Base-by-base conservation (phyloP, 805 yeast species). In the Candida ponderosae region DNA sequence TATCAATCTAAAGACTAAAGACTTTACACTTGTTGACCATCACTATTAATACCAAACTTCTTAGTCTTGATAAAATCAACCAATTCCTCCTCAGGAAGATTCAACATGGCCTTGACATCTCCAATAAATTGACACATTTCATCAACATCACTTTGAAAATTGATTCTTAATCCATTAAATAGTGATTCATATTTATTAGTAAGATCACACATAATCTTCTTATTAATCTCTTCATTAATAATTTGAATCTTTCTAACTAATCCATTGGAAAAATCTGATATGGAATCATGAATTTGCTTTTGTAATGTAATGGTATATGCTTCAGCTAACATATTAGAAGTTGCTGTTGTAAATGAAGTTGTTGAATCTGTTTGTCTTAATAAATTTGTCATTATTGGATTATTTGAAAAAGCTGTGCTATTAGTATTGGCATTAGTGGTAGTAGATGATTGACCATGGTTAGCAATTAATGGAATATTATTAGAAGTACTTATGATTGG, bases 241-340 rank as follows among this genome's bases (percentile, higher is more conserved):
- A 65, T 47, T 4, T 50, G 46, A 29, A 65, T 56, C 42, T 63
- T 65, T 16, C 48, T 45, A 0, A 53, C 48, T 33, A 65, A 41
- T 28, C 60, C 62, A n/a, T 53, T 48, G 1, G 68, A 56, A 41
- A 64, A 65, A 4, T 40, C 37, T 4, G 47, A 40, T 16, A 65
- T 56, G 0, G 69, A 63, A 10, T 49, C 51, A 35, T 40, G 51
- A 7, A 65, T 65, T 39, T 64, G 67, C 16, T 54, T 50, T 38
- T 64, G 67, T 18, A 65, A 40, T 14, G 54, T 53, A 26, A 54
- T 52, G 2, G 70, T 63, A 31, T 62, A 60, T 2, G 62, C 58
- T 29, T 51, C 51, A 2, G 47, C 45, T 21, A 40, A 34, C 32
- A 45, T 28, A 11, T 28, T 37, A 9, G 28, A 23, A 16, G 23